Conservation (phyloP, 1,139 yeast genomes). For the Protomyces inundatus region DNA sequence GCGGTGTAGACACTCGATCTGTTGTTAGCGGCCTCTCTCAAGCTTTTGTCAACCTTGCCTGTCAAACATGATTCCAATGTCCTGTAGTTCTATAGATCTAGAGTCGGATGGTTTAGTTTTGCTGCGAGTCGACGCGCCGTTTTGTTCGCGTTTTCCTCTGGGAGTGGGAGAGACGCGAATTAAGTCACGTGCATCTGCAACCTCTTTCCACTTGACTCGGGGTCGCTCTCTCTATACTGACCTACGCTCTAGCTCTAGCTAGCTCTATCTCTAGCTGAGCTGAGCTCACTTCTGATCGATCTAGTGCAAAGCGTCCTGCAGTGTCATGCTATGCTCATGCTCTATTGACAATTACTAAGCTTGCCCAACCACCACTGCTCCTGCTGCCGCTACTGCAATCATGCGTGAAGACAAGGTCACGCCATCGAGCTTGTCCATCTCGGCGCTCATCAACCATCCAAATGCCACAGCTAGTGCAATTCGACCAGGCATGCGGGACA, state of each 20-base stretch:
- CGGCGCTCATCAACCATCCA: conserved; percentile 17
- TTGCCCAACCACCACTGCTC: neutral
- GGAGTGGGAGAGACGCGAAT: neutral
- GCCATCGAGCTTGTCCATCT: conserved; percentile 21
- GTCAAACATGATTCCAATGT: neutral
- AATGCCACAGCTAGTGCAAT: neutral
- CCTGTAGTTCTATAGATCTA: neutral
- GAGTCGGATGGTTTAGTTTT: neutral
- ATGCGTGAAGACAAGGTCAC: neutral
- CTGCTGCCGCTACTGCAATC: neutral
- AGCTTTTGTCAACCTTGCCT: neutral
- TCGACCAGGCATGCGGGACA: conserved; percentile 69
- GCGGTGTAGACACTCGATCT: conserved; percentile 19
- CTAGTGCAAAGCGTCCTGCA: no score
- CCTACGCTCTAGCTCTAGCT: no score
- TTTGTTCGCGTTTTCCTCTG: no score
- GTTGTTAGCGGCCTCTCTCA: neutral
- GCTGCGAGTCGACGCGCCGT: no score
- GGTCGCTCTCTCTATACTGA: no score
- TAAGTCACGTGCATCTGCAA: neutral
- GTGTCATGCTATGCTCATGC: no score
- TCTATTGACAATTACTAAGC: neutral
- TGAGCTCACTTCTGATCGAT: no score
- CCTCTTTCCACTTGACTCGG: no score
- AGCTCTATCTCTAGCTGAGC: no score